phyloP scores from a whole-genome alignment of 257 asterid genomes.

The Nicotiana benthamiana region DNA sequence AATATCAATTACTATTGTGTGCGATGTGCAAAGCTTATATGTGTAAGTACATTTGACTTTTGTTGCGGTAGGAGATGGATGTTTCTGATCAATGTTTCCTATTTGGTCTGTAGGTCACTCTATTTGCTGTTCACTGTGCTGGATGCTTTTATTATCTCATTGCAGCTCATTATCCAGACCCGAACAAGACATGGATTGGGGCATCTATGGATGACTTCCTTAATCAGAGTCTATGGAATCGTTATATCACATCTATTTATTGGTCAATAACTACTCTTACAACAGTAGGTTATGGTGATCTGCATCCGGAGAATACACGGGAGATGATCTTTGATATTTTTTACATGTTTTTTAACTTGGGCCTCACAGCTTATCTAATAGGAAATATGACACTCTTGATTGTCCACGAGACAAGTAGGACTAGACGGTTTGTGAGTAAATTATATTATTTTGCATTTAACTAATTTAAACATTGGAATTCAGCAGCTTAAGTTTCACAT shows the following conservation, averaged over 20 bases:
- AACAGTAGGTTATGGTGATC: conserved; percentile 55
- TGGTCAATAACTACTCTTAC: conserved; percentile 55
- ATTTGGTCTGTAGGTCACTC: conserved; percentile 33
- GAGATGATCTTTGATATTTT: conserved; percentile 36
- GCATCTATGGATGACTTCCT: conserved; percentile 21
- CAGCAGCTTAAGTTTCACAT: background rate
- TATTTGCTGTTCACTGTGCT: conserved; percentile 25
- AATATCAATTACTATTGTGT: conserved; percentile 46
- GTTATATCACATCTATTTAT: conserved; percentile 45
- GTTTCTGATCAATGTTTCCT: background rate
- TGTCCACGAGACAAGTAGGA: conserved; percentile 49
- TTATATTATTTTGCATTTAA: background rate
- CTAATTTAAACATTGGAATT: background rate
- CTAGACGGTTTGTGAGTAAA: conserved; percentile 41
- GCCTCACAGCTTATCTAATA: conserved; percentile 40
- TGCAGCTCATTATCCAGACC: conserved; percentile 15
- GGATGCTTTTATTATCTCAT: conserved; percentile 20
- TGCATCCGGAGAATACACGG: conserved; percentile 35
- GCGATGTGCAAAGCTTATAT: conserved; percentile 40
- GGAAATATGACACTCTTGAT: conserved; percentile 59
- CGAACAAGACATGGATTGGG: conserved; percentile 42
- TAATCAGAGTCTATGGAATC: conserved; percentile 23
- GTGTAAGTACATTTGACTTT: conserved; percentile 27
- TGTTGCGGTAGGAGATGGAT: background rate
- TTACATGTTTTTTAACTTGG: conserved; percentile 47